Base-by-base conservation (phyloP, 2,329 filamentous ascomycete genomes). In the Xylaria polymorpha region DNA sequence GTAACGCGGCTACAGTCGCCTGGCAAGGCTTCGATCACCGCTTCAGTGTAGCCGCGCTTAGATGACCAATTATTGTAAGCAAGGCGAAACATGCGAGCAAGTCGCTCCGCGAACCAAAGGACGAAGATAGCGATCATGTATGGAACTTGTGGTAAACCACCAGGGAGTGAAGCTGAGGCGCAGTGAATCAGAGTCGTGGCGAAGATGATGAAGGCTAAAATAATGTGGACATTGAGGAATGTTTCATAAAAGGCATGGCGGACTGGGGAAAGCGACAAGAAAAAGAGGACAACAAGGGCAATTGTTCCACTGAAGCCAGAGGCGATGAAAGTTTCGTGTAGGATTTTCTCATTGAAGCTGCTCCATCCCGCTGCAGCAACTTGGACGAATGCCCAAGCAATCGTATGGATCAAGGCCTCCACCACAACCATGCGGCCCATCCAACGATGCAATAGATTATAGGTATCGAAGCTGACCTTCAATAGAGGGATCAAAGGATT, bases 191-290 rank as follows among this genome's bases (percentile, higher is more conserved):
- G 96, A 9, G 94, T 90, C 75, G 90, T 91, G 66, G 88, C 84
- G 60, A 98, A 87, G 57, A 85, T 83, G 63, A 93, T 77, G 43
- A 91, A 80, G 46, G 91, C 94, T 60, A 97, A 83, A 44, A 92
- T 80, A 74, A 97, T 94, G 82, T 98, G 96, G 37, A 91, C 81
- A 78, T 92, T 93, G 75, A 98, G 87, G 83, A 99, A 99, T 0
- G 94, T 97, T 83, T 99, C 96, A 83, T 99, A 99, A 79, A 97
- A 98, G 46, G 94, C 94, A 80, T 98, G 95, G 70, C 96, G 91
- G 61, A 99, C 78, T 0, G 94, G 91, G 2, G 94, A 95, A 63
- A 92, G 83, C 10, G 94, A 91, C 35, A 91, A 84, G 61, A 97
- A 76, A 63, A 92, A 77, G 55, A 98, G 84, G 53, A 92, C 78